These are phyloP conservation scores for Aspergillus fumigatiaffinis DNA, from an alignment of 2,329 filamentous ascomycete genomes.

Conservation along the genomic window DNA sequence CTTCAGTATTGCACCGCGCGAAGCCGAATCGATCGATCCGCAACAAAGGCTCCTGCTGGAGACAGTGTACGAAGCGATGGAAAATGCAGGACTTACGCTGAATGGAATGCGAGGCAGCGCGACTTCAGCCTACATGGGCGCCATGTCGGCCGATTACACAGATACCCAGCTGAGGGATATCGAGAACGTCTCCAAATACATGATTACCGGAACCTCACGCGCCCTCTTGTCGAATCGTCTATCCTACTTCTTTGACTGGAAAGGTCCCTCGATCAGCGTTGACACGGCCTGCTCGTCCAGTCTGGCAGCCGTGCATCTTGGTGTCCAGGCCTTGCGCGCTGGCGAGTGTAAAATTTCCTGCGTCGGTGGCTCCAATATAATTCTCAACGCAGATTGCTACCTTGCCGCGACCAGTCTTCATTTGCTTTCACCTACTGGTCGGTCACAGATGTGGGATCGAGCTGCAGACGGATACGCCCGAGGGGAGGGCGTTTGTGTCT, in stretches of 20 bases:
- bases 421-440: constrained; percentile 48
- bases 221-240: constrained; percentile 32
- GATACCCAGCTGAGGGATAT: constrained; percentile 8
- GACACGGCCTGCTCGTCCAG: constrained; percentile 42
- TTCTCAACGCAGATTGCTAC: constrained; percentile 2
- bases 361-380: constrained; percentile 11
- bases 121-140: constrained; percentile 27
- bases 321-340: constrained; percentile 16
- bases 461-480: constrained; percentile 46
- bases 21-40: constrained; percentile 31
- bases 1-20: constrained; percentile 18
- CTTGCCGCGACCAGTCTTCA: constrained; percentile 22
- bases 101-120: constrained; percentile 19
- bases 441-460: constrained; percentile 44
- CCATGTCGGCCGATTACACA: constrained; percentile 22
- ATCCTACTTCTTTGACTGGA: constrained; percentile 20
- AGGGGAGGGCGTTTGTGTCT: constrained; percentile 46
- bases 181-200: constrained; percentile 3
- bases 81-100: constrained; percentile 16
- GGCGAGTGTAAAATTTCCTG: constrained; percentile 19
- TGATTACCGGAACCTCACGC: constrained; percentile 19
- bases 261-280: constrained; percentile 33
- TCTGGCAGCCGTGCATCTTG: constrained; percentile 27
- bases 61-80: constrained; percentile 39
- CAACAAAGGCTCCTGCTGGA: constrained; percentile 27